Evolutionary conservation across 768 basidiomycete genomes (phyloP).

Genomic region (Wakefieldia striispora): DNA sequence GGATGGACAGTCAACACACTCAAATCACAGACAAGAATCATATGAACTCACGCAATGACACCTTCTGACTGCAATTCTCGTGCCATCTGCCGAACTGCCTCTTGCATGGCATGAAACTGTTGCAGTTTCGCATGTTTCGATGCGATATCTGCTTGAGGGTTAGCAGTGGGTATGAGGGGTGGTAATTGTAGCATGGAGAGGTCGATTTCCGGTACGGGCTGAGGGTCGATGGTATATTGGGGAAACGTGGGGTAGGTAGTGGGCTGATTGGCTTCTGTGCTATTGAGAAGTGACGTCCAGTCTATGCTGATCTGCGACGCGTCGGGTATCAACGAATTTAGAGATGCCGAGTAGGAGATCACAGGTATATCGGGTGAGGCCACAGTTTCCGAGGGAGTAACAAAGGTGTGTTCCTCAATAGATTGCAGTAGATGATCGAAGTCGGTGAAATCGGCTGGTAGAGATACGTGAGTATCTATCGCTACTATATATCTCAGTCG

Average conservation of each 20-base stretch:
- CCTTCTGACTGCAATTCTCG: conserved; percentile 29
- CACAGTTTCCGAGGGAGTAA: no score
- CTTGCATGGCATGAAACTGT: conserved; percentile 31
- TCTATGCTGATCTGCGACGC: conserved; percentile 3
- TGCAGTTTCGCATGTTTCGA: conserved; percentile 17
- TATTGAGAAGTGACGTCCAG: conserved; percentile 16
- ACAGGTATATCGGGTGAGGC: not conserved
- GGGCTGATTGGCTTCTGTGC: not conserved
- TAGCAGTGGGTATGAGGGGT: not conserved
- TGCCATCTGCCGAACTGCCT: conserved; percentile 34
- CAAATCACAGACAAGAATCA: no score
- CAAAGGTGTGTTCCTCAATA: no score
- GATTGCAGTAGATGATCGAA: no score
- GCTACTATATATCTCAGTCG: no score
- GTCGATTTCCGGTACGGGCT: conserved; percentile 22
- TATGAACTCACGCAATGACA: conserved; percentile 9
- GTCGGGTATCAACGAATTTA: conserved; percentile 2
- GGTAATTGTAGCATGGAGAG: conserved; percentile 27
- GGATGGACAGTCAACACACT: not conserved
- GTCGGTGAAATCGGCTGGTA: no score
- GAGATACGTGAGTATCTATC: no score
- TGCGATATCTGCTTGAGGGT: not conserved
- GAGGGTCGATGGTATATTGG: conserved; percentile 1
- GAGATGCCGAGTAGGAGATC: not conserved
- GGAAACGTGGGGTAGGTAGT: not conserved